Conservation (phyloP, 2,329 filamentous ascomycete species). For the Arthrobotrys sinensis region DNA sequence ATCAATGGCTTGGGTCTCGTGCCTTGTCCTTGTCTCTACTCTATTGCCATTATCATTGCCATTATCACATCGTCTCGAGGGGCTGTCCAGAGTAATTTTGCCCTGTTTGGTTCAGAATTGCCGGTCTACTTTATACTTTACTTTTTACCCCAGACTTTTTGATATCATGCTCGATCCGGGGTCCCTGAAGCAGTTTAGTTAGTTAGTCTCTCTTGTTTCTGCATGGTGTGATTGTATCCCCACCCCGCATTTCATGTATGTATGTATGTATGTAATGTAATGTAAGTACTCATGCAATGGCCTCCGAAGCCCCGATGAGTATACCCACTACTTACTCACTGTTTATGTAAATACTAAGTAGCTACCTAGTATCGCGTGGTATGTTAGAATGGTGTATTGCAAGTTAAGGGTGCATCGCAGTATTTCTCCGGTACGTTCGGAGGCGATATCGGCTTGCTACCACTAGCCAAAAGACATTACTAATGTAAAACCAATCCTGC, state of each 20-base stretch:
- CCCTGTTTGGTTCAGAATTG: not conserved
- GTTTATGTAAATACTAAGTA: not conserved
- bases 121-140: not conserved
- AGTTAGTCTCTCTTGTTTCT: not conserved
- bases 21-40: too few species aligned
- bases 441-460: constrained; percentile 47
- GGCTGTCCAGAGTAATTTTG: not conserved
- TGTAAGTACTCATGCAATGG: not conserved
- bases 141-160: constrained; percentile 14
- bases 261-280: too few species aligned
- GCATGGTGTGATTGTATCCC: constrained; percentile 50
- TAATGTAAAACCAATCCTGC: constrained; percentile 37
- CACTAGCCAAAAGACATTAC: constrained; percentile 45
- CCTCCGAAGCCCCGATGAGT: constrained; percentile 3
- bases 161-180: constrained; percentile 50
- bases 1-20: not conserved
- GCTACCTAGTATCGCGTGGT: too few species aligned
- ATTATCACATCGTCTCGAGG: constrained; percentile 21
- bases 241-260: constrained; percentile 23
- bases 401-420: not conserved
- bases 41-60: too few species aligned
- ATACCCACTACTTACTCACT: not conserved
- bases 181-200: constrained; percentile 21
- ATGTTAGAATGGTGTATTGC: too few species aligned
- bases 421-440: not conserved